These are phyloP conservation scores for Dryas octopetala DNA, from an alignment of 306 rosid genomes.

Conservation along the genomic window DNA sequence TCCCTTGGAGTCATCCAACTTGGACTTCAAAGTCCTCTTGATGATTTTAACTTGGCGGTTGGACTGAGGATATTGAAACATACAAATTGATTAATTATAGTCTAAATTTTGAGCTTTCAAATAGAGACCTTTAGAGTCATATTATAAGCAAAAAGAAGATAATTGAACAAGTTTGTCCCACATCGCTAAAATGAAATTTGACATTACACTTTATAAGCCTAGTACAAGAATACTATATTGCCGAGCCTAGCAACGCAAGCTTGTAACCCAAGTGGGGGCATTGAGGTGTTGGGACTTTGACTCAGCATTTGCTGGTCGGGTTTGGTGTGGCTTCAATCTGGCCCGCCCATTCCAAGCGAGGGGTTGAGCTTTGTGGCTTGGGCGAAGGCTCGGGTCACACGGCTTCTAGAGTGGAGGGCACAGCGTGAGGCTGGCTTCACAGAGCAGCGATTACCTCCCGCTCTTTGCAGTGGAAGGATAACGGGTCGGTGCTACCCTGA, in stretches of 20 bases:
- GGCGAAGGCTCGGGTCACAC: neutral
- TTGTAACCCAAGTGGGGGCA: neutral
- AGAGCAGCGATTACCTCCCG: slow-evolving; percentile 4
- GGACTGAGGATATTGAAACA: too few species aligned
- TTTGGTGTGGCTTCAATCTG: neutral
- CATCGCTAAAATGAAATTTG: too few species aligned
- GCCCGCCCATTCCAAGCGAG: neutral
- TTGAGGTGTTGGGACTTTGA: neutral
- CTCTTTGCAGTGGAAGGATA: slow-evolving; percentile 10
- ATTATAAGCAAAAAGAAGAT: too few species aligned
- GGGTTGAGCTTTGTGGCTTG: neutral
- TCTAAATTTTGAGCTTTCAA: too few species aligned
- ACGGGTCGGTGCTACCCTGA: neutral
- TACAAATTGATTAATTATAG: too few species aligned
- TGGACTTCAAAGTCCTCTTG: too few species aligned
- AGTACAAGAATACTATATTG: rapidly evolving
- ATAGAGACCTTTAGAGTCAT: too few species aligned
- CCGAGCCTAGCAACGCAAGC: neutral
- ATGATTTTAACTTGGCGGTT: too few species aligned
- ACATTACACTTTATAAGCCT: neutral
- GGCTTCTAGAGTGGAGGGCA: slow-evolving; percentile 1
- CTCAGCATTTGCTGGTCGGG: neutral
- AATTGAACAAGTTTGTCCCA: too few species aligned
- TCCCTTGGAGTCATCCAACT: too few species aligned
- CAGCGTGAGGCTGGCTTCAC: neutral